Conservation (phyloP, 148 eudicot genomes). For the Polygonum aviculare region DNA sequence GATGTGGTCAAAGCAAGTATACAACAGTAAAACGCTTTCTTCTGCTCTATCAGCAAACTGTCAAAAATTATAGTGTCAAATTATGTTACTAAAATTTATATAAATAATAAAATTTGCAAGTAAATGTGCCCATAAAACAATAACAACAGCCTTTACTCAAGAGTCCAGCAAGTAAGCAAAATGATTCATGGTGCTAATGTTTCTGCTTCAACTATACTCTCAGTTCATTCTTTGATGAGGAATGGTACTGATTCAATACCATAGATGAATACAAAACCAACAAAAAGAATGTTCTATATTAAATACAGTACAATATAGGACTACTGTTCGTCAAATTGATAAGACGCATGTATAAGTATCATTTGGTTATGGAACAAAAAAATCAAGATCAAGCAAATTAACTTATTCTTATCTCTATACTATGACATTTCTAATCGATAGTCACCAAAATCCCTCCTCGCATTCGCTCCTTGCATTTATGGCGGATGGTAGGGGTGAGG, state of each 20-base stretch:
- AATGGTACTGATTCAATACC: too few relatives aligned
- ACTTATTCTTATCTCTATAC: background rate
- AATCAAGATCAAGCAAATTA: background rate
- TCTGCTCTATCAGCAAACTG: conserved; percentile 59
- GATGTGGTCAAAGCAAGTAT: conserved; percentile 56
- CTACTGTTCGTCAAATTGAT: background rate
- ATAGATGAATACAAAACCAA: too few relatives aligned
- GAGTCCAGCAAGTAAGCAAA: too few relatives aligned
- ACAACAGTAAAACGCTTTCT: conserved; percentile 58
- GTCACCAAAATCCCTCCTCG: too few relatives aligned
- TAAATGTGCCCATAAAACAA: background rate
- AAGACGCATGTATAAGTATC: background rate
- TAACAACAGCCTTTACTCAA: too few relatives aligned
- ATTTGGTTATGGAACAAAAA: background rate
- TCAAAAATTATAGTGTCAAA: conserved; percentile 9
- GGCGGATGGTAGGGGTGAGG: too few relatives aligned
- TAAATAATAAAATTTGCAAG: too few relatives aligned
- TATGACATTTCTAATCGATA: background rate
- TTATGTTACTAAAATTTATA: background rate
- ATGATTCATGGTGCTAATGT: too few relatives aligned
- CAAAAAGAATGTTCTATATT: too few relatives aligned
- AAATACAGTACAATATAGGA: background rate
- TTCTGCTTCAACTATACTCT: too few relatives aligned
- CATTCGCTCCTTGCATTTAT: too few relatives aligned
- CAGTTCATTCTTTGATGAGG: too few relatives aligned